A percentile compares a stretch with the other conserved stretches of the same genome.
Conservation (phyloP, 1,284 basidiomycete genomes). For the Gymnopus androsaceus region DNA sequence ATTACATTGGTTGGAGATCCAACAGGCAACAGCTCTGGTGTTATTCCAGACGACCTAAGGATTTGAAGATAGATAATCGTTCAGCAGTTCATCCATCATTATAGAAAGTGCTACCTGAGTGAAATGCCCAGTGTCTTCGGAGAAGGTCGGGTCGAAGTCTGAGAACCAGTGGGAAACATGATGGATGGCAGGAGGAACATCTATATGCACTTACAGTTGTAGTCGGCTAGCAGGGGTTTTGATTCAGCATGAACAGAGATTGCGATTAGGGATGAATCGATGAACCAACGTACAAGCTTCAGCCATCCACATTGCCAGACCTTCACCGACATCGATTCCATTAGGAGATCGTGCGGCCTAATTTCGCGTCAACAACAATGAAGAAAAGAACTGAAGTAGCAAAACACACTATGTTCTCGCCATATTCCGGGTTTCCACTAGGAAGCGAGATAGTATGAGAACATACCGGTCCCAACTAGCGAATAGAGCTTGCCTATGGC, state of each 20-base stretch:
- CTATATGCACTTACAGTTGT: conserved; percentile 10
- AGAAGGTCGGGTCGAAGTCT: conserved; percentile 27
- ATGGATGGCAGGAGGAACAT: not conserved
- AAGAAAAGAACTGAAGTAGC: no score
- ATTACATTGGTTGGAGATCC: conserved; percentile 23
- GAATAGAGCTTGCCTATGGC: no score
- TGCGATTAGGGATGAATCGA: not conserved
- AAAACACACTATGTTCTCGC: no score
- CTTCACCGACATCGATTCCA: not conserved
- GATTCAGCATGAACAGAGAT: not conserved
- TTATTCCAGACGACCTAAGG: conserved; percentile 29
- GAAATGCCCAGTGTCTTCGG: conserved; percentile 28
- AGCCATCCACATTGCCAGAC: conserved; percentile 11
- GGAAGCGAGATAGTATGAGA: no score
- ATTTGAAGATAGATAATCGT: not conserved
- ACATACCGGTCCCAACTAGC: no score
- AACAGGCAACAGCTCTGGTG: conserved; percentile 26
- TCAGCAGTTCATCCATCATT: not conserved
- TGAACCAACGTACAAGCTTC: conserved; percentile 11
- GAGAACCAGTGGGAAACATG: not conserved
- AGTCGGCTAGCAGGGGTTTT: not conserved
- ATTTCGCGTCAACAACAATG: not conserved
- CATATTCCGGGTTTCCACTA: no score
- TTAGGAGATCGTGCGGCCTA: not conserved
- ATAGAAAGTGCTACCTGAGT: conserved; percentile 21